These are phyloP conservation scores for Sclerotinia subarctica DNA, from an alignment of 2,329 filamentous ascomycete genomes.

Conservation along the genomic window DNA sequence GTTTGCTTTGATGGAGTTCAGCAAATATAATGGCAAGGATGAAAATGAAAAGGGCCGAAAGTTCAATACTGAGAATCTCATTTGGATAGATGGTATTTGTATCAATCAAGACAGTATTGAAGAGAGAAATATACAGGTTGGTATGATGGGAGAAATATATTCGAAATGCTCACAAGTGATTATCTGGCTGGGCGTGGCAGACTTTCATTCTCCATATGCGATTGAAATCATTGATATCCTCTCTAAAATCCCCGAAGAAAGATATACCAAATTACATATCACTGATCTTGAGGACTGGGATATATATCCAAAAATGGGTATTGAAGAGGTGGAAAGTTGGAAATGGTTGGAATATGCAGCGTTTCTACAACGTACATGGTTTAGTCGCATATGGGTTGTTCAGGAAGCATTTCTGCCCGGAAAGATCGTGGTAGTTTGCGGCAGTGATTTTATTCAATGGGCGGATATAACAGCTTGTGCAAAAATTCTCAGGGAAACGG, in stretches of 20 bases:
- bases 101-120: constrained; percentile 23
- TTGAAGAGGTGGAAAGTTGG: constrained; percentile 9
- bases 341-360: constrained; percentile 23
- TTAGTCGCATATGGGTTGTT: constrained; percentile 24
- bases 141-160: constrained; percentile 24
- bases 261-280: neutral
- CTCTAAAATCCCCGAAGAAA: neutral
- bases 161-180: constrained; percentile 19
- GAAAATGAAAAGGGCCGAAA: neutral
- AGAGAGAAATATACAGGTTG: constrained; percentile 22
- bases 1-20: neutral
- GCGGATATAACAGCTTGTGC: constrained; percentile 15
- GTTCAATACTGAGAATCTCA: neutral
- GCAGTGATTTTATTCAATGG: constrained; percentile 19
- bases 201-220: constrained; percentile 13
- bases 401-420: constrained; percentile 22
- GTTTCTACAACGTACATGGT: constrained; percentile 24
- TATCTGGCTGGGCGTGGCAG: constrained; percentile 21
- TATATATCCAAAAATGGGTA: constrained; percentile 15
- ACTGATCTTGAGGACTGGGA: constrained; percentile 14
- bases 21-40: neutral
- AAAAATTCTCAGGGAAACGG: constrained; percentile 18
- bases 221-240: constrained; percentile 13
- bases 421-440: constrained; percentile 16
- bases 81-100: constrained; percentile 28